Conservation (phyloP, 2,329 filamentous ascomycete genomes). For the Aphanoascus verrucosus region DNA sequence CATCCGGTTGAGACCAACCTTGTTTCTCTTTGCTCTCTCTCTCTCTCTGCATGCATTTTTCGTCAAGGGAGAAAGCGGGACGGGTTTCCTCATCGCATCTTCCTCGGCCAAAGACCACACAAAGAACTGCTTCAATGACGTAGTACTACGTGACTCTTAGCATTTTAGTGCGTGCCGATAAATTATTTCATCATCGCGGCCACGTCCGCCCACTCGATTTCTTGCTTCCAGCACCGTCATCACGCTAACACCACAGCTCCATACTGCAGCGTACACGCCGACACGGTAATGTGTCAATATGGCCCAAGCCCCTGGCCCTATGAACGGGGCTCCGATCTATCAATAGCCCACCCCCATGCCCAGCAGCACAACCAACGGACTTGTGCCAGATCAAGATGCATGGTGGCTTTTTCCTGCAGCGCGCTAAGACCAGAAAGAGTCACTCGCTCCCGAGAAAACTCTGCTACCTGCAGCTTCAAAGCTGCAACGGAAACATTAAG, state of each 20-base stretch:
- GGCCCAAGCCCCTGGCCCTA: conserved; percentile 5
- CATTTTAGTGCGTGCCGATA: background rate
- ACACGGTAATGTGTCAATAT: too few relatives aligned
- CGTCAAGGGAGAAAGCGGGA: background rate
- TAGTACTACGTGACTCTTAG: background rate
- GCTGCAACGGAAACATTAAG: background rate
- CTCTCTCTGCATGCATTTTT: background rate
- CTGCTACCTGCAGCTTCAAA: background rate
- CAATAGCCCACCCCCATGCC: conserved; percentile 2
- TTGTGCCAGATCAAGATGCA: conserved; percentile 6
- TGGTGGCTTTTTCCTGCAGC: conserved; percentile 7
- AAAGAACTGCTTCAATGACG: background rate
- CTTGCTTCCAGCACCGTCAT: background rate
- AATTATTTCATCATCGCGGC: background rate
- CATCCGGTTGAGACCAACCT: conserved; percentile 3
- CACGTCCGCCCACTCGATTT: background rate
- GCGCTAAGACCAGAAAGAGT: background rate
- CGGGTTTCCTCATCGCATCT: background rate
- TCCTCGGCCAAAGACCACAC: conserved; percentile 1
- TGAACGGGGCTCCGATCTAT: conserved; percentile 7
- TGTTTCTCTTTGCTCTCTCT: background rate
- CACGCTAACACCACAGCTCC: background rate
- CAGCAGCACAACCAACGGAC: background rate
- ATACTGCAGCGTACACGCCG: background rate
- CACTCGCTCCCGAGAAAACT: background rate